phyloP scores from a whole-genome alignment of 208 protist genomes.

The Eutreptiella sp. region DNA sequence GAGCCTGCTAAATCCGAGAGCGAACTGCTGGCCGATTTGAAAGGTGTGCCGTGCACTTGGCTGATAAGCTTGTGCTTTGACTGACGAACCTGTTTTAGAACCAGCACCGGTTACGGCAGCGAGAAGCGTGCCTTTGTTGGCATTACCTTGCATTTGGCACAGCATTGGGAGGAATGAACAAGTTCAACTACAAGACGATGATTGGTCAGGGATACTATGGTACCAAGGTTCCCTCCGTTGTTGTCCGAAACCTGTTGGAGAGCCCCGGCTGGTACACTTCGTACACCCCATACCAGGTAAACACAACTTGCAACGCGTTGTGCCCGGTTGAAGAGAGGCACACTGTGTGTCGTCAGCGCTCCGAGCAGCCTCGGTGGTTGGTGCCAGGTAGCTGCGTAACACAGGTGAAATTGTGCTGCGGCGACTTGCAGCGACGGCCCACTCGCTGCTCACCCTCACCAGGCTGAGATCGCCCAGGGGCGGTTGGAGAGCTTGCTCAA shows the following conservation, averaged over 20 bases:
- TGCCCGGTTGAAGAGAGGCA: no score
- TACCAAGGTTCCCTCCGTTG: slow-evolving; percentile 74
- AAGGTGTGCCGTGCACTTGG: slow-evolving; percentile 8
- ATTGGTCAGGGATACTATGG: slow-evolving; percentile 88
- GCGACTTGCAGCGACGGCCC: no score
- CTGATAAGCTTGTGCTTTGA: no score
- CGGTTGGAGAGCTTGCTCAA: slow-evolving; percentile 94
- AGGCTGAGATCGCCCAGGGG: slow-evolving; percentile 90
- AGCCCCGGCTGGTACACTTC: slow-evolving; percentile 98
- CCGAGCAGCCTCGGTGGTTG: no score
- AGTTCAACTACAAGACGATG: slow-evolving; percentile 75
- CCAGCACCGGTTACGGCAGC: slow-evolving; percentile 5
- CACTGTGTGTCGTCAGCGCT: no score
- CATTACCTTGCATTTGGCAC: slow-evolving; percentile 34
- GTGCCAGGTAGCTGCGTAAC: no score
- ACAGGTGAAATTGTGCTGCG: no score
- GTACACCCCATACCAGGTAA: slow-evolving; percentile 98
- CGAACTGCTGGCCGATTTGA: slow-evolving; percentile 54
- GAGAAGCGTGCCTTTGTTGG: not conserved
- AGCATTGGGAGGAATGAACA: slow-evolving; percentile 63
- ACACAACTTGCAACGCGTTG: no score
- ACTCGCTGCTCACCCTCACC: no score
- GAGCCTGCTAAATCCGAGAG: slow-evolving; percentile 56
- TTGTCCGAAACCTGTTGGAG: slow-evolving; percentile 93
- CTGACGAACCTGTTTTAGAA: not conserved